Evolutionary conservation across 2,329 filamentous ascomycete species (phyloP).

Genomic region (Cyphellophora attinorum): DNA sequence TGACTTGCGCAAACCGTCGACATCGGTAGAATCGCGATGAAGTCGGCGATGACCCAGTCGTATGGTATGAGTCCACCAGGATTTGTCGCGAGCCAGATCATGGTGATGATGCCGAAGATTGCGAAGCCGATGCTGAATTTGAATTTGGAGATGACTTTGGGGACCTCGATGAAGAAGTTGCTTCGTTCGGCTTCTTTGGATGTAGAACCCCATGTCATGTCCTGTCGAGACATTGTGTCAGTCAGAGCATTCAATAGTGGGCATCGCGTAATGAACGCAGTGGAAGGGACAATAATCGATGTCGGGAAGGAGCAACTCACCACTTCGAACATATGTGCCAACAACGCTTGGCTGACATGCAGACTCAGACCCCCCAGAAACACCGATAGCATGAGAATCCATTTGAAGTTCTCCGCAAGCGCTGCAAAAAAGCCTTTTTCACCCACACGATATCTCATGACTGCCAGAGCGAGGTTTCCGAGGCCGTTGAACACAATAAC

Average conservation of each 20-base stretch:
- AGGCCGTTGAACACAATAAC: constrained; percentile 55
- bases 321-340: constrained; percentile 62
- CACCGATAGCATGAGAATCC: constrained; percentile 56
- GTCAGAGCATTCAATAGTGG: too few species aligned
- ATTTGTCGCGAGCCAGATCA: constrained; percentile 18
- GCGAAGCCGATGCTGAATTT: constrained; percentile 52
- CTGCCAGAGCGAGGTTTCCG: constrained; percentile 51
- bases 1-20: constrained; percentile 15
- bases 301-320: too few species aligned
- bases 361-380: constrained; percentile 64
- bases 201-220: constrained; percentile 80
- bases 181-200: constrained; percentile 66
- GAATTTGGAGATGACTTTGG: constrained; percentile 68
- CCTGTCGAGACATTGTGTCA: too few species aligned
- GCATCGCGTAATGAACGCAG: too few species aligned
- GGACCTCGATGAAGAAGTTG: constrained; percentile 76
- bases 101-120: constrained; percentile 15
- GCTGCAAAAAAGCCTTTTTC: constrained; percentile 42
- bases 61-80: constrained; percentile 18
- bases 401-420: constrained; percentile 50
- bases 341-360: constrained; percentile 67
- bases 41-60: constrained; percentile 31
- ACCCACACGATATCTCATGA: constrained; percentile 52
- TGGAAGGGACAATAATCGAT: too few species aligned
- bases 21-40: constrained; percentile 19